A percentile compares a stretch with the other conserved stretches of the same genome.
phyloP scores from a whole-genome alignment of 805 yeast genomes.

The Myxozyma geophila region DNA sequence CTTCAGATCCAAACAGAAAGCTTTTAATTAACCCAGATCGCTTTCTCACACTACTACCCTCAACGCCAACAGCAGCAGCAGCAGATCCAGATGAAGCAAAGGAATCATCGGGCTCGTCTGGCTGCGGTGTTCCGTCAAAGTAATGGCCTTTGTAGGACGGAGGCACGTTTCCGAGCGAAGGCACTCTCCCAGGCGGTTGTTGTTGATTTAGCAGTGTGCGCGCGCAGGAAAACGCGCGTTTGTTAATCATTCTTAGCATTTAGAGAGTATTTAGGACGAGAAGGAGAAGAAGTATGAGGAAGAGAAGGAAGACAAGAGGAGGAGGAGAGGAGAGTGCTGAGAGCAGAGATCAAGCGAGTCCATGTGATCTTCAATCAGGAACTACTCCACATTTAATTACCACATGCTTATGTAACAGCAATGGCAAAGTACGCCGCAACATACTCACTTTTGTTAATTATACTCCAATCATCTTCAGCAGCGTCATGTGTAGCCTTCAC shows the following conservation, averaged over 20 bases:
- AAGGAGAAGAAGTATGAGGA: not conserved
- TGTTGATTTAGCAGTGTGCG: not conserved
- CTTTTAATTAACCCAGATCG: constrained; percentile 45
- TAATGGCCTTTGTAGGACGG: constrained; percentile 33
- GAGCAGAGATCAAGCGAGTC: too few species aligned
- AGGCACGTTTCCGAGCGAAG: constrained; percentile 34
- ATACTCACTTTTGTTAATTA: too few species aligned
- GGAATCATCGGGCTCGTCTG: constrained; percentile 3
- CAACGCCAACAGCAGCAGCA: not conserved
- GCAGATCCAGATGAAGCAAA: not conserved
- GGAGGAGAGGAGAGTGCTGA: too few species aligned
- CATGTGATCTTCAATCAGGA: too few species aligned
- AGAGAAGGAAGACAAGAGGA: too few species aligned
- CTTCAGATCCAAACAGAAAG: constrained; percentile 48
- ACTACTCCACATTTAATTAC: too few species aligned
- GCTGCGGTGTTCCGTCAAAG: constrained; percentile 24
- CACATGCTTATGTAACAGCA: too few species aligned
- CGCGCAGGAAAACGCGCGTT: constrained; percentile 2
- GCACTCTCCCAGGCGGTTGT: constrained; percentile 25
- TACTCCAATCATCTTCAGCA: too few species aligned
- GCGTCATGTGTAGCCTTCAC: too few species aligned
- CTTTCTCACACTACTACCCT: not conserved
- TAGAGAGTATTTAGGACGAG: not conserved
- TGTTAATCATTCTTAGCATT: not conserved
- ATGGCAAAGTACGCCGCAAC: too few species aligned